These are phyloP conservation scores for Thraustochytrium striatum DNA, from an alignment of 352 stramenopile genomes.

Conservation along the genomic window DNA sequence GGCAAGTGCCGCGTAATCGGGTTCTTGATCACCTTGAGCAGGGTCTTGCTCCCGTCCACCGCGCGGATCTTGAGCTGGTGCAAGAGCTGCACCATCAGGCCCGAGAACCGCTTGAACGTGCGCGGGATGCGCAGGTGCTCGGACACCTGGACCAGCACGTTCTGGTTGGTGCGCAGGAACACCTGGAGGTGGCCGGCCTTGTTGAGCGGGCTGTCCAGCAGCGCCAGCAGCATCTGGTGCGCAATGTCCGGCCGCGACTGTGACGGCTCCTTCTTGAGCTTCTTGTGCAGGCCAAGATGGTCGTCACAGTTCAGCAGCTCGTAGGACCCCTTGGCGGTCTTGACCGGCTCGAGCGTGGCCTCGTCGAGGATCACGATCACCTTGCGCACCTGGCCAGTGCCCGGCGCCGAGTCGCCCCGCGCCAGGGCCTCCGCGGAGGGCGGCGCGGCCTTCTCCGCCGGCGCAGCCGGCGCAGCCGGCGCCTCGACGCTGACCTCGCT, in stretches of 20 bases:
- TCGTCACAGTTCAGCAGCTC: slow-evolving; percentile 99
- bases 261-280: slow-evolving; percentile 90
- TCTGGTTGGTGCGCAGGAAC: slow-evolving; percentile 94
- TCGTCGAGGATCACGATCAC: slow-evolving; percentile 97
- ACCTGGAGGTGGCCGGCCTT: slow-evolving; percentile 95
- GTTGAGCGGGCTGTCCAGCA: slow-evolving; percentile 98
- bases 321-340: slow-evolving; percentile 95
- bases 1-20: slow-evolving; percentile 93
- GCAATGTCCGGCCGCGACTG: slow-evolving; percentile 97
- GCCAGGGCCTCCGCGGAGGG: too few species aligned
- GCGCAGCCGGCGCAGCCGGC: too few species aligned
- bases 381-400: slow-evolving; percentile 52
- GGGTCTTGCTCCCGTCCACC: slow-evolving; percentile 71
- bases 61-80: slow-evolving; percentile 99
- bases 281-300: slow-evolving; percentile 89
- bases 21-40: slow-evolving; percentile 99
- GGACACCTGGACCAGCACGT: slow-evolving; percentile 97
- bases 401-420: too few species aligned
- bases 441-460: too few species aligned
- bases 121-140: slow-evolving; percentile 94
- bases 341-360: slow-evolving; percentile 97
- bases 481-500: too few species aligned
- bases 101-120: slow-evolving; percentile 97
- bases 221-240: slow-evolving; percentile 91
- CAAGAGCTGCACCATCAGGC: slow-evolving; percentile 97